Base-by-base conservation (phyloP, 2,329 filamentous ascomycete species). In the Trichophyton rubrum region DNA sequence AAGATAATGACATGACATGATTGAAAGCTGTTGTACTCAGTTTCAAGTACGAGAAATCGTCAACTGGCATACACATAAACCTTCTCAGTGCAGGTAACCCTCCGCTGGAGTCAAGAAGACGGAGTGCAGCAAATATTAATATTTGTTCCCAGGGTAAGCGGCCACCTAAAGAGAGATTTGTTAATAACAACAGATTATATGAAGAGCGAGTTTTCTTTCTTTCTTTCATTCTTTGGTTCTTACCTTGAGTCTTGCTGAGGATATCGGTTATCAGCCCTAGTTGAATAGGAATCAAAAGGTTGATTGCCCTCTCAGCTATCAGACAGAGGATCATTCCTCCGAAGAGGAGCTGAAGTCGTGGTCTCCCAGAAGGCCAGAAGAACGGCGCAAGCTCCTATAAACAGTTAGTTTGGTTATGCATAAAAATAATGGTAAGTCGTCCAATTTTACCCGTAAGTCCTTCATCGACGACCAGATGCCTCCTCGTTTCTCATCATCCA, bases 271-370 rank as follows among this genome's bases (percentile, higher is more conserved):
- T 85, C 61, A 88, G 83, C 64, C 89, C 90, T 35, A 92, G 82
- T 69, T 93, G 88, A 20, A 87, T 82, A n/a, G 90, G 90, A 35
- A 90, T 83, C 47, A 95, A 75, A 13, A 95, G 77, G 66, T 90
- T 89, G 57, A 95, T 76, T 3, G 82, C 82, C 64, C 91, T 89
- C 60, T 85, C 82, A 58, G 79, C 76, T n/a, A 90, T 71, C 22
- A 93, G 77, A 65, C 87, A 87, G 1, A 88, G 49, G 0, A 81
- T 80, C 51, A 93, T 85, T 3, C 88, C 77, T 9, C 81, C 74
- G 20, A 88, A 82, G 59, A 85, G 85, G 17, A 87, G 70, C 69
- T 93, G 88, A 17, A 93, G 79, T 13, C 75, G 71, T 59, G 78
- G 80, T 67, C 87, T 82, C 47, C 85, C 80, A 58, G 83, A 80